Evolutionary conservation across 257 asterid species (phyloP), one percentile per base, ranked within the genome.

Genomic region (Phtheirospermum japonicum): DNA sequence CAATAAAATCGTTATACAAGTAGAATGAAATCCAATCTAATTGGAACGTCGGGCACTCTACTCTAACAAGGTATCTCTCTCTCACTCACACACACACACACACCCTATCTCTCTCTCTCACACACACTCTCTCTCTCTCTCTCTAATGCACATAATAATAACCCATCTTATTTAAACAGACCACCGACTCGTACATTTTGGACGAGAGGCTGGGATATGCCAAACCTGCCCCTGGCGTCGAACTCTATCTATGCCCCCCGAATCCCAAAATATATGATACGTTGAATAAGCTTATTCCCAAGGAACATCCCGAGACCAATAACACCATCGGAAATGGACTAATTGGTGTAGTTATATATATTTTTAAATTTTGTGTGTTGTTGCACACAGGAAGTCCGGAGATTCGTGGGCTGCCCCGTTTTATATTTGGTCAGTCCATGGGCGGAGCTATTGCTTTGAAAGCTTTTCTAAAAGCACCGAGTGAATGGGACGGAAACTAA

Each of bases 361-460:
- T n/a, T n/a, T n/a, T n/a, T n/a, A n/a, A 42, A 6, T 42, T 12
- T 6, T 53, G 9, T 49, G 42, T 58, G 33, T 54, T 55, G 51
- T 57, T 62, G 57, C 76, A 32, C 57, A 43, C 83, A 92, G 99
- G 90, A 63, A 79, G 95, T 75, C 96, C 95, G 0, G 99, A 92
- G 83, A 78, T 89, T 60, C 61, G 81, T 18, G 95, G 88, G 50
- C 71, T 89, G 37, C 98, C 95, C 30, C 73, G 77, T 30, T 92
- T 84, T 78, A 59, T 92, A 73, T 92, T 92, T 71, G 98, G 98
- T 45, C 98, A 92, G 71, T 92, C 98, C 6, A 92, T 92, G 98
- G 98, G 98, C 9, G 98, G 98, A 63, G 98, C 98, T 13, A 64
- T 89, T 65, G 97, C 98, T 60, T 73, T 92, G 17, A 84, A 92